Evolutionary conservation across 306 rosid genomes (phyloP), one percentile per base, ranked within the genome.

Genomic region (Castanea mollissima): DNA sequence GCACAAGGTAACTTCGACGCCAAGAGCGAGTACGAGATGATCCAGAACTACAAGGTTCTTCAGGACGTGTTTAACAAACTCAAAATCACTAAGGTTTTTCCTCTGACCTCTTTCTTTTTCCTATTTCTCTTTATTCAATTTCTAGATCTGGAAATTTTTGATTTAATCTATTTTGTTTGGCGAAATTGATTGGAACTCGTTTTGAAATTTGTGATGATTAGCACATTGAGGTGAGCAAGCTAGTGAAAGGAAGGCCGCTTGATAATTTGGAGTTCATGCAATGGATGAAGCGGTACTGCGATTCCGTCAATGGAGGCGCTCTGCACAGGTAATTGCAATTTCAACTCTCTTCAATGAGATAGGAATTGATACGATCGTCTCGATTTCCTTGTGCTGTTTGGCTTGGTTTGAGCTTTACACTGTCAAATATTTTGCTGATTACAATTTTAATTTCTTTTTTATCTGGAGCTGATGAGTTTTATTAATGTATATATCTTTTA

Each of bases 1-100:
- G 98, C 96, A 96, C 86, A 96, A 96, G 88, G 99, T 93, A 96
- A 96, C 74, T 96, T 93, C 44, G 99, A 96, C 14, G 98, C 99
- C 6, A 96, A 93, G 83, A 91, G 19, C 38, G 99, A 96, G 87
- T 96, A 96, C 69, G 98, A 96, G 78, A 96, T 96, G 98, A 96
- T 96, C 65, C 98, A 96, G 91, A 96, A 96, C 58, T 96, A 93
- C 81, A 96, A 96, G 92, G 96, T 96, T 11, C 99, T 96, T 80
- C 97, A 96, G 80, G 98, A 96, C 57, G 97, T 93, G 4, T 93
- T 96, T 76, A 95, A 89, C 81, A 95, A 95, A 89, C 95, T 91
- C 76, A 95, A 95, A 73, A 90, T 95, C 81, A 93, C 98, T 23
- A 93, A 93, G 97, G 99, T 95, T 69, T 71, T 32, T 15, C 14